Evolutionary conservation across 106 monocot species (phyloP).

Genomic region (Dendrobium officinale): DNA sequence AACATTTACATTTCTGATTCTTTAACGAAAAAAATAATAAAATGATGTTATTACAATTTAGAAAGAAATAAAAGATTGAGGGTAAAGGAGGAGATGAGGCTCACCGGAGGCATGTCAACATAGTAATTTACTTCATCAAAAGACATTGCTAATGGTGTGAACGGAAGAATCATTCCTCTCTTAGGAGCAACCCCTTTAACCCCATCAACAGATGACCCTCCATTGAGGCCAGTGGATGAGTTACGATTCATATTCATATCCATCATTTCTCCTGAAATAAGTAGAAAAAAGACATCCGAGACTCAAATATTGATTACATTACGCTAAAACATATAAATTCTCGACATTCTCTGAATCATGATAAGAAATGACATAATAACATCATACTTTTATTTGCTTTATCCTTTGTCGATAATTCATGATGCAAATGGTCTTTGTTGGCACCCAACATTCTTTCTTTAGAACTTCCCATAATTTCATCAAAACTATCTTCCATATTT

Average conservation of each 20-base stretch:
- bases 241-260: conserved; percentile 17
- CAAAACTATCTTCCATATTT: conserved; percentile 20
- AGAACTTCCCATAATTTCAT: conserved; percentile 1
- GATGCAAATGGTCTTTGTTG: neutral
- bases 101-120: conserved; percentile 91
- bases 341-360: neutral
- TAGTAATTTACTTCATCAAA: conserved; percentile 87
- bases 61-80: neutral
- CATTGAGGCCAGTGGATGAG: conserved; percentile 12
- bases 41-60: neutral
- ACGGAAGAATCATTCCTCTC: conserved; percentile 95
- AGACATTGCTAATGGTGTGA: conserved; percentile 78
- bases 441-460: neutral
- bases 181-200: conserved; percentile 28
- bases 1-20: neutral
- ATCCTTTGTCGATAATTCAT: conserved; percentile 19
- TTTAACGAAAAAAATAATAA: neutral
- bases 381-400: conserved; percentile 30
- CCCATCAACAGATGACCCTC: conserved; percentile 15
- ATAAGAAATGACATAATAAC: neutral
- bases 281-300: neutral
- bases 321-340: neutral
- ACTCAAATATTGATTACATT: neutral
- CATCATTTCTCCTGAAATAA: conserved; percentile 42
- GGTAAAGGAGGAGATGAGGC: conserved; percentile 2